Conservation (phyloP, 1,284 basidiomycete species). For the Trametes polyzona region DNA sequence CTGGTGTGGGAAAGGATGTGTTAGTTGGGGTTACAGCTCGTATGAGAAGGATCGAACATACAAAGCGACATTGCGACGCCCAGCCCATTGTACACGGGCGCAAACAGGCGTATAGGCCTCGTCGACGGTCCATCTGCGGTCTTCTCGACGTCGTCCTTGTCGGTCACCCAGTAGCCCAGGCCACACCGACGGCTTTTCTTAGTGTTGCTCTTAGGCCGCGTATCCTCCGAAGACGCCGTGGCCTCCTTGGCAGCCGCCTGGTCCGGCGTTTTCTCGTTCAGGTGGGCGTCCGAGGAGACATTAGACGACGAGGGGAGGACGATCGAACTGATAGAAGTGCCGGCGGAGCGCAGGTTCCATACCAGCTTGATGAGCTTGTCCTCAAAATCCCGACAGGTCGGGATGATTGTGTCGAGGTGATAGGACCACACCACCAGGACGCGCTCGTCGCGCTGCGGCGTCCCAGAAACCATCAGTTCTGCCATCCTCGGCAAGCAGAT, state of each 20-base stretch:
- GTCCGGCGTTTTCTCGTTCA: conserved; percentile 45
- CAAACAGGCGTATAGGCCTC: conserved; percentile 71
- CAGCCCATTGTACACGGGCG: conserved; percentile 78
- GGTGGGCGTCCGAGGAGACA: conserved; percentile 54
- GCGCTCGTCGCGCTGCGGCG: conserved; percentile 66
- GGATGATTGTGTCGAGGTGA: conserved; percentile 70
- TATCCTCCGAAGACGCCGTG: conserved; percentile 36
- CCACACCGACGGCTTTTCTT: conserved; percentile 38
- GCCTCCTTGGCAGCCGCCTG: conserved; percentile 28
- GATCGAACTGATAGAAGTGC: conserved; percentile 42
- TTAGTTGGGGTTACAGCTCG: too few species aligned
- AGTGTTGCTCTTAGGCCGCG: conserved; percentile 31
- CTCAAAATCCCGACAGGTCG: conserved; percentile 68
- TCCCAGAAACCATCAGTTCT: not conserved
- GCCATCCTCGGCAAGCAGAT: not conserved
- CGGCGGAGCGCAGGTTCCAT: conserved; percentile 60
- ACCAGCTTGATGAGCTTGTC: conserved; percentile 81
- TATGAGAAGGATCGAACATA: conserved; percentile 35
- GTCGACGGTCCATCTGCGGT: conserved; percentile 34
- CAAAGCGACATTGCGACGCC: conserved; percentile 68
- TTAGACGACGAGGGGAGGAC: conserved; percentile 43
- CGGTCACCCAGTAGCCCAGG: conserved; percentile 41
- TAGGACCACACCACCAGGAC: conserved; percentile 81
- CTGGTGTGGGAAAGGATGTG: too few species aligned
- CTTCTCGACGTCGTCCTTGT: conserved; percentile 54